Percentiles rank a stretch among this genome's conserved stretches.
These are phyloP conservation scores for Ormosia emarginata DNA, from an alignment of 306 rosid genomes.

Conservation along the genomic window DNA sequence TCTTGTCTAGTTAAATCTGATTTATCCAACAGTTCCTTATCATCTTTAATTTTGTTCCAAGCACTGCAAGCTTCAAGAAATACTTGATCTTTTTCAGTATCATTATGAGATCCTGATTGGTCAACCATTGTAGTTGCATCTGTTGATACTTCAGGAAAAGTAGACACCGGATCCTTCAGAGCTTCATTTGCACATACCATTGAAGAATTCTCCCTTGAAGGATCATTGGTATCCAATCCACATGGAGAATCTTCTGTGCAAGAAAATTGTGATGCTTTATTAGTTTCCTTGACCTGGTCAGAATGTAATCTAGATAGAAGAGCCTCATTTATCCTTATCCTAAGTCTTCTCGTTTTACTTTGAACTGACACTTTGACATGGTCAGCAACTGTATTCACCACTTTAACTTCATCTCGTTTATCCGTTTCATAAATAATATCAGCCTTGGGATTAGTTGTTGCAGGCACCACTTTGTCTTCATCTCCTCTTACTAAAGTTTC, in stretches of 20 bases:
- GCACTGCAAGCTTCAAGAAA: slow-evolving; percentile 36
- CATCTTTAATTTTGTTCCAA: slow-evolving; percentile 28
- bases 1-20: slow-evolving; percentile 43
- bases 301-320: slow-evolving; percentile 23
- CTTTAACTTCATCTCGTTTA: slow-evolving; percentile 35
- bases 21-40: slow-evolving; percentile 31
- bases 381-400: slow-evolving; percentile 27
- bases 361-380: slow-evolving; percentile 23
- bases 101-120: slow-evolving; percentile 28
- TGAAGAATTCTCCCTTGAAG: slow-evolving; percentile 11
- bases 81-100: slow-evolving; percentile 31
- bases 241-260: slow-evolving; percentile 15
- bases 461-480: slow-evolving; percentile 38
- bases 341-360: slow-evolving; percentile 41
- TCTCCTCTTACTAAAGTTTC: slow-evolving; percentile 33
- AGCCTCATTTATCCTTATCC: slow-evolving; percentile 2
- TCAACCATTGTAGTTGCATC: slow-evolving; percentile 25
- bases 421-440: slow-evolving; percentile 30
- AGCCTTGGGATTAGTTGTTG: slow-evolving; percentile 26
- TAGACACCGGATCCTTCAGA: slow-evolving; percentile 21
- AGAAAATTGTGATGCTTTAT: slow-evolving; percentile 1
- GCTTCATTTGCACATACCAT: slow-evolving; percentile 22
- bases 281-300: slow-evolving; percentile 21
- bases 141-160: slow-evolving; percentile 8
- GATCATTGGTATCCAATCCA: not conserved